Evolutionary conservation across 2,329 filamentous ascomycete genomes (phyloP).

Genomic region (Stachybotrys chlorohalonatus): DNA sequence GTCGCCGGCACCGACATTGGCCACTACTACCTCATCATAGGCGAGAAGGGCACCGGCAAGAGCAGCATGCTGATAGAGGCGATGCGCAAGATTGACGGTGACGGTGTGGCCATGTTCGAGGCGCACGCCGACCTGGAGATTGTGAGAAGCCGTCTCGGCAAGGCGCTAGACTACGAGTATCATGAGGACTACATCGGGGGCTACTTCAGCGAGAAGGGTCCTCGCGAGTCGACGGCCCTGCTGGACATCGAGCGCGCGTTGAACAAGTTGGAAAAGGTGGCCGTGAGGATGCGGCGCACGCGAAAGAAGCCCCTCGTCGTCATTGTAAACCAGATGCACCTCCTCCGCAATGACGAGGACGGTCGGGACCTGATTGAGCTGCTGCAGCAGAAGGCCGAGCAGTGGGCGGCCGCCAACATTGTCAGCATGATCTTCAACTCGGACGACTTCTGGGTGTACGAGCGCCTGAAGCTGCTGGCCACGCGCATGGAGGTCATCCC

Average conservation of each 20-base stretch:
- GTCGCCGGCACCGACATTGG: slow-evolving; percentile 63
- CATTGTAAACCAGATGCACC: slow-evolving; percentile 89
- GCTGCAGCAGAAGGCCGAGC: slow-evolving; percentile 88
- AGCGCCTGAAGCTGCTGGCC: slow-evolving; percentile 82
- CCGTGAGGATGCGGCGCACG: slow-evolving; percentile 56
- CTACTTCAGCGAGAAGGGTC: slow-evolving; percentile 89
- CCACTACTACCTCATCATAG: slow-evolving; percentile 85
- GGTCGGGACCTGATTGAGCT: slow-evolving; percentile 91
- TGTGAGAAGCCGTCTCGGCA: slow-evolving; percentile 84
- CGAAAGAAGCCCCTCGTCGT: slow-evolving; percentile 68
- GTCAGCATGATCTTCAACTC: slow-evolving; percentile 92
- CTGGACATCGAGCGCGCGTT: slow-evolving; percentile 93
- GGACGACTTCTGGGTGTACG: slow-evolving; percentile 98
- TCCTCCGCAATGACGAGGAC: slow-evolving; percentile 84
- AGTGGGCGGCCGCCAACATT: slow-evolving; percentile 88
- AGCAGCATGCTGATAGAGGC: slow-evolving; percentile 92
- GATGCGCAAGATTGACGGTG: slow-evolving; percentile 86
- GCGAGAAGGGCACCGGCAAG: slow-evolving; percentile 95
- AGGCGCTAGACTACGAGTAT: slow-evolving; percentile 91
- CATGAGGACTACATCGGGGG: slow-evolving; percentile 97
- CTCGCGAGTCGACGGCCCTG: slow-evolving; percentile 82
- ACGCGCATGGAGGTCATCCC: slow-evolving; percentile 92
- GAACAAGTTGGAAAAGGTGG: slow-evolving; percentile 97
- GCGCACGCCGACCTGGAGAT: slow-evolving; percentile 93
- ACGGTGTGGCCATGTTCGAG: slow-evolving; percentile 90